Evolutionary conservation across 495 filamentous ascomycete genomes (phyloP), one percentile per base, ranked within the genome.

Genomic region (Podospora pseudopauciseta): DNA sequence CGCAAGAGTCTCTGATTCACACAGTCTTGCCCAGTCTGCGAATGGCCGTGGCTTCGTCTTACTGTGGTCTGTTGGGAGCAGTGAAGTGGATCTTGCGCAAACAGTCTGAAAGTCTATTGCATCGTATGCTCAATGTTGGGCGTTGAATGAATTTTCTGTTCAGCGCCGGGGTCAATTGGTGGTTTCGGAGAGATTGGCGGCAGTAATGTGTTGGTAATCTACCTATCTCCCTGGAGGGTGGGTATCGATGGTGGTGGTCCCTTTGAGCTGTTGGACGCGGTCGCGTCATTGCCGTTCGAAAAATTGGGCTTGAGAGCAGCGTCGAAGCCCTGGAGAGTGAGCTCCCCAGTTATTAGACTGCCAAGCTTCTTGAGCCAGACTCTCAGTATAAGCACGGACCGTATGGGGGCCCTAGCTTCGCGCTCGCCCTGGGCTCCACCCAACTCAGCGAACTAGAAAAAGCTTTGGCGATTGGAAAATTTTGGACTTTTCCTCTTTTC

Each of bases 401-500:
- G 23, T 20, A 55, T 2, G 1, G 0, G 4, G 15, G 34, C 65
- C 18, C 13, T 19, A 28, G 27, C 34, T 66, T 34, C 1, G n/a
- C 26, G 19, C 20, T 27, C 53, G 5, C 11, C 4, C 4, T 3
- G 13, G n/a, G 64, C 64, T 60, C 66, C 66, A 66, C 66, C 63
- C 20, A 6, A 4, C 34, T 64, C 69, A 70, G 59, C 62, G 49
- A 23, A 61, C 56, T 63, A 61, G 23, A 61, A 76, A 73, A 74
- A 68, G 7, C 18, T 54, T 28, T 28, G 28, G 6, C 11, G 26
- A 32, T 11, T 6, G 26, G 39, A 68, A 72, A 69, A 60, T 75
- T 78, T 77, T 72, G 62, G 70, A 61, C 67, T 64, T 72, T 79
- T 80, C 80, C 80, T 77, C 78, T 80, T 85, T 86, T 86, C 80